A percentile compares a stretch with the other conserved stretches of the same genome.
These are phyloP conservation scores for Leishmania guyanensis DNA, from an alignment of 208 protist species.

Conservation along the genomic window DNA sequence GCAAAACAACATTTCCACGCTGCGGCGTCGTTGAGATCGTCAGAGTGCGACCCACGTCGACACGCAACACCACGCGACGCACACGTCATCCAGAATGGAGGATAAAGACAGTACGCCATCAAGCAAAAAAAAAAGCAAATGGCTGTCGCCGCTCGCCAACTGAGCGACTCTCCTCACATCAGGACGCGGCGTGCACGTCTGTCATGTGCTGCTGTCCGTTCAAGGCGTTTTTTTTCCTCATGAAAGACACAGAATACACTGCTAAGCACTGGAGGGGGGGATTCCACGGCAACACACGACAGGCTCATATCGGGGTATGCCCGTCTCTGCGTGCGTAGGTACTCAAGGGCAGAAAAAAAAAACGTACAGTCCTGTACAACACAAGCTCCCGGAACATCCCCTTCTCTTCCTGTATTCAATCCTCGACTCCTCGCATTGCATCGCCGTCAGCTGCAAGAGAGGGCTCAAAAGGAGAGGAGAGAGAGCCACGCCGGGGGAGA, in stretches of 20 bases:
- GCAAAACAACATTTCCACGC: not conserved
- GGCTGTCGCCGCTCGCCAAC: not conserved
- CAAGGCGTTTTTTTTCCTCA: not conserved
- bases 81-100: not conserved
- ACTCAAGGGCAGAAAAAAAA: conserved; percentile 1
- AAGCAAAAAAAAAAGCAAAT: not conserved
- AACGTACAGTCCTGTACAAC: not conserved
- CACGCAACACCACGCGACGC: not conserved
- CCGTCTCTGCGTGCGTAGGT: not conserved
- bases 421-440: not conserved
- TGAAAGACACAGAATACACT: not conserved
- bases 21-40: not conserved
- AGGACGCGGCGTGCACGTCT: not conserved
- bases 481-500: not conserved
- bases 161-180: not conserved
- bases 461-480: not conserved
- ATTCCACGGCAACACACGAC: not conserved
- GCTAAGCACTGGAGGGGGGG: not conserved
- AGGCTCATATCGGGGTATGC: not conserved
- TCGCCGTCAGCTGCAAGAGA: not conserved
- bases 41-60: not conserved
- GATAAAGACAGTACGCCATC: not conserved
- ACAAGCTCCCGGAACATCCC: not conserved
- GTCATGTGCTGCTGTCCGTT: not conserved
- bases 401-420: not conserved